Evolutionary conservation across 2,329 filamentous ascomycete species (phyloP).

Genomic region (Coniochaeta ligniaria): DNA sequence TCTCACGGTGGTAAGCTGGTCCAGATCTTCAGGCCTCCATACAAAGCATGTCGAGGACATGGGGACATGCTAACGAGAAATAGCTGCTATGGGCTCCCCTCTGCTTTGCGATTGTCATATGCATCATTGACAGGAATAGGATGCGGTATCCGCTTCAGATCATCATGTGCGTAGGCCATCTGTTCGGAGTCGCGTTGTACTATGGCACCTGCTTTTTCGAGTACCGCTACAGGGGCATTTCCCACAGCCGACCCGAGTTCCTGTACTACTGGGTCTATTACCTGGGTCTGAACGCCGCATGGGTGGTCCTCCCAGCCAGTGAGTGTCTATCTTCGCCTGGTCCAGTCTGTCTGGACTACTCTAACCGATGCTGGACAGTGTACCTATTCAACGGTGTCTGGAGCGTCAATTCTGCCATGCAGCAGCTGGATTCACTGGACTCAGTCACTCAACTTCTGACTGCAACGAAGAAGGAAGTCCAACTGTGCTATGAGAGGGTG

Average conservation of each 20-base stretch:
- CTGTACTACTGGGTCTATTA: conserved; percentile 61
- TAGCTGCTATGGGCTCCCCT: conserved; percentile 55
- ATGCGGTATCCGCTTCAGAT: conserved; percentile 45
- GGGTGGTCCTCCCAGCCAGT: conserved; percentile 50
- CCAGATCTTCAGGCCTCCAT: neutral
- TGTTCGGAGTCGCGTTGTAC: conserved; percentile 58
- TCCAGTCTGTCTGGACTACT: neutral
- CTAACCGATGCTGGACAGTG: neutral
- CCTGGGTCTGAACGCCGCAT: conserved; percentile 52
- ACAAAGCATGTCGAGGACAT: neutral
- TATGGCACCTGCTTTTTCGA: conserved; percentile 50
- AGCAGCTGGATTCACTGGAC: neutral
- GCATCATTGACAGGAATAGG: conserved; percentile 33
- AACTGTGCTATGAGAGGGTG: no score
- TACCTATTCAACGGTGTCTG: neutral
- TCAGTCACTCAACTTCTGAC: neutral
- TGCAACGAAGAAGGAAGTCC: neutral
- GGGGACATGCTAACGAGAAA: neutral
- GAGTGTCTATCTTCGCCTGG: conserved; percentile 19
- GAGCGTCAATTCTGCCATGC: neutral
- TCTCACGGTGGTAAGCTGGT: conserved; percentile 62
- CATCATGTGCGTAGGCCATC: conserved; percentile 43
- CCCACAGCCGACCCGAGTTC: conserved; percentile 51
- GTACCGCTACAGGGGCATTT: conserved; percentile 32
- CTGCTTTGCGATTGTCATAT: conserved; percentile 39